Conservation (phyloP, 768 basidiomycete genomes). For the Macrolepiota albuminosa region DNA sequence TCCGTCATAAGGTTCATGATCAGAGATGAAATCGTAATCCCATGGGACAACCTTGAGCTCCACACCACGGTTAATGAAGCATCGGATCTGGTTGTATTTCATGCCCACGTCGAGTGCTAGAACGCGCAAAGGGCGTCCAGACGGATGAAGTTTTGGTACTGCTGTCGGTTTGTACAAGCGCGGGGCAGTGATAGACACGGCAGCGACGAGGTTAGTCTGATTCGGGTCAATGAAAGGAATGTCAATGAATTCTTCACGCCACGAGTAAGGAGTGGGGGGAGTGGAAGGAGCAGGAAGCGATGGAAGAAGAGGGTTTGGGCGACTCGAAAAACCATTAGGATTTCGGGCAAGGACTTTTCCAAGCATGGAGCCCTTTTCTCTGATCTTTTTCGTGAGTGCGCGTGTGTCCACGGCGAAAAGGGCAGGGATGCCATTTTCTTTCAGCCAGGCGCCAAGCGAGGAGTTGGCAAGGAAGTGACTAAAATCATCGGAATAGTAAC, state of each 20-base stretch:
- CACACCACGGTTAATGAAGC: slow-evolving; percentile 88
- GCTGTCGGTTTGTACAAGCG: slow-evolving; percentile 61
- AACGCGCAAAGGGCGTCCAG: slow-evolving; percentile 76
- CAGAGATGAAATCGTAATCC: slow-evolving; percentile 87
- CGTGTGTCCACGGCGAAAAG: slow-evolving; percentile 96
- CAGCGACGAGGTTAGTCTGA: slow-evolving; percentile 82
- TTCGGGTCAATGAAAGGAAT: slow-evolving; percentile 89
- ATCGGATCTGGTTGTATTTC: slow-evolving; percentile 99
- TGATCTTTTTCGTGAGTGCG: slow-evolving; percentile 91
- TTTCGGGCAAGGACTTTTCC: slow-evolving; percentile 75
- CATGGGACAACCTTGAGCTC: slow-evolving; percentile 98
- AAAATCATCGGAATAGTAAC: slow-evolving; percentile 91
- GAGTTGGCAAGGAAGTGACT: slow-evolving; percentile 92
- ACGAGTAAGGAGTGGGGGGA: slow-evolving; percentile 49
- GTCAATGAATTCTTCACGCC: slow-evolving; percentile 83
- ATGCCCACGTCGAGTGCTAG: slow-evolving; percentile 97
- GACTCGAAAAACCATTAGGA: slow-evolving; percentile 34
- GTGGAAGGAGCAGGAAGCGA: slow-evolving; percentile 42
- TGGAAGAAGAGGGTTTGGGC: slow-evolving; percentile 28
- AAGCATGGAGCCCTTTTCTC: slow-evolving; percentile 92
- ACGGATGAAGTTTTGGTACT: slow-evolving; percentile 62
- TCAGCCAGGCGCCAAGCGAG: slow-evolving; percentile 87
- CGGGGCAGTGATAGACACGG: slow-evolving; percentile 72
- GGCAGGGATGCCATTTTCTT: slow-evolving; percentile 91
- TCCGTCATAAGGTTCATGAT: slow-evolving; percentile 84